Evolutionary conservation across 345 rosid species (phyloP).

Genomic region (Gossypium anomalum): DNA sequence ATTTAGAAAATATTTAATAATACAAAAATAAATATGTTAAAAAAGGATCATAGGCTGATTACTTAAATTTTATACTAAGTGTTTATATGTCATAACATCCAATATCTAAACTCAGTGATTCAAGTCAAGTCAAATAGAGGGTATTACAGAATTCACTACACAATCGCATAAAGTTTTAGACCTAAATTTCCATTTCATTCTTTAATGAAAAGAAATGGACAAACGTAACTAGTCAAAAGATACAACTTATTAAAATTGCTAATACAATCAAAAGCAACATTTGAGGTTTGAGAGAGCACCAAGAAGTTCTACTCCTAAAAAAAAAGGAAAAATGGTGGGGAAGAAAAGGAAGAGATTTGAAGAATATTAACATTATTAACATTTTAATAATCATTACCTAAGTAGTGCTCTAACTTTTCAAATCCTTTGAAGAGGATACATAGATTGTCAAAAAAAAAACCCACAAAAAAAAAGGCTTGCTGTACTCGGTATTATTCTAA

Average conservation of each 20-base stretch:
- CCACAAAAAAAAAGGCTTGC: too few relatives aligned
- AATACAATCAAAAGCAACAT: not conserved
- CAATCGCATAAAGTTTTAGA: not conserved
- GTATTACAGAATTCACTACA: too few relatives aligned
- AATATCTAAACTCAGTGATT: too few relatives aligned
- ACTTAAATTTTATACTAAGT: too few relatives aligned
- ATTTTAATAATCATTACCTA: not conserved
- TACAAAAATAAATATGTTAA: too few relatives aligned
- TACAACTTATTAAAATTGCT: not conserved
- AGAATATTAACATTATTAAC: not conserved
- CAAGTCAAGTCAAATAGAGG: too few relatives aligned
- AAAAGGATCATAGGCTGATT: too few relatives aligned
- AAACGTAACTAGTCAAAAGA: not conserved
- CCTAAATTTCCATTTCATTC: not conserved
- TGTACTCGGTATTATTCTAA: not conserved
- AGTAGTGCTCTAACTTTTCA: not conserved
- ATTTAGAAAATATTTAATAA: too few relatives aligned
- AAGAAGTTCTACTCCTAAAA: not conserved
- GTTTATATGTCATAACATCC: too few relatives aligned
- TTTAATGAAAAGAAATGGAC: too few relatives aligned
- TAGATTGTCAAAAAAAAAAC: not conserved
- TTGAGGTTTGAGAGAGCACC: slow-evolving; percentile 1
- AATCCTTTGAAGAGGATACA: not conserved
- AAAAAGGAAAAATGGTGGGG: not conserved
- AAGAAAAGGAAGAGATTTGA: not conserved